These are phyloP conservation scores for Cordyceps tenuipes DNA, from an alignment of 2,329 filamentous ascomycete species.

Conservation along the genomic window DNA sequence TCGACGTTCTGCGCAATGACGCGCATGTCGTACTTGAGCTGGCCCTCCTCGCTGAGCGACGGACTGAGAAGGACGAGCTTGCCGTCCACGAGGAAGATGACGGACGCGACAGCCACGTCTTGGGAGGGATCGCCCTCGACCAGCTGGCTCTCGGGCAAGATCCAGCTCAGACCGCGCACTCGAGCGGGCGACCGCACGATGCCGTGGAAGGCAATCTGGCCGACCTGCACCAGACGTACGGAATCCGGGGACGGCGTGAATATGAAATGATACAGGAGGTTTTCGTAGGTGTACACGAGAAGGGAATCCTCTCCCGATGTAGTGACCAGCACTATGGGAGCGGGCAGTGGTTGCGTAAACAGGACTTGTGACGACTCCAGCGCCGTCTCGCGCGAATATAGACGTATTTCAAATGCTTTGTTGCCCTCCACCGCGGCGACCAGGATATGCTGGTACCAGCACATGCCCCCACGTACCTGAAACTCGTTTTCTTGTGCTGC, in stretches of 20 bases:
- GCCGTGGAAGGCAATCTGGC: conserved; percentile 94
- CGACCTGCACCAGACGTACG: conserved; percentile 80
- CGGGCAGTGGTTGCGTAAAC: conserved; percentile 68
- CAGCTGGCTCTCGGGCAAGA: conserved; percentile 83
- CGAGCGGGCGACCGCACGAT: conserved; percentile 90
- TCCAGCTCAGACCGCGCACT: conserved; percentile 91
- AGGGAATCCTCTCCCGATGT: conserved; percentile 89
- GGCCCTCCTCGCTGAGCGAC: conserved; percentile 69
- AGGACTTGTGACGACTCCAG: conserved; percentile 67
- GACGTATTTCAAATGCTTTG: conserved; percentile 73
- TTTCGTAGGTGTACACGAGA: conserved; percentile 94
- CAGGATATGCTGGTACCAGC: conserved; percentile 94
- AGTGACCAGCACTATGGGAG: conserved; percentile 83
- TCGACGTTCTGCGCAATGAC: conserved; percentile 94
- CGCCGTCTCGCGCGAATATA: conserved; percentile 80
- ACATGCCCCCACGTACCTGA: conserved; percentile 90
- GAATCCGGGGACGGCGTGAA: conserved; percentile 64
- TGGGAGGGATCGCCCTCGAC: conserved; percentile 88
- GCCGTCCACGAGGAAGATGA: conserved; percentile 93
- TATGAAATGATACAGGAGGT: conserved; percentile 89
- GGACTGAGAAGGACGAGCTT: conserved; percentile 91
- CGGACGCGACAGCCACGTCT: conserved; percentile 87
- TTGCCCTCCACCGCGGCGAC: conserved; percentile 88
- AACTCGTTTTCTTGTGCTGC: conserved; percentile 80
- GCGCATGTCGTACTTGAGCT: conserved; percentile 96